These are phyloP conservation scores for Abrus pulchellus DNA, from an alignment of 306 rosid genomes.

Conservation along the genomic window DNA sequence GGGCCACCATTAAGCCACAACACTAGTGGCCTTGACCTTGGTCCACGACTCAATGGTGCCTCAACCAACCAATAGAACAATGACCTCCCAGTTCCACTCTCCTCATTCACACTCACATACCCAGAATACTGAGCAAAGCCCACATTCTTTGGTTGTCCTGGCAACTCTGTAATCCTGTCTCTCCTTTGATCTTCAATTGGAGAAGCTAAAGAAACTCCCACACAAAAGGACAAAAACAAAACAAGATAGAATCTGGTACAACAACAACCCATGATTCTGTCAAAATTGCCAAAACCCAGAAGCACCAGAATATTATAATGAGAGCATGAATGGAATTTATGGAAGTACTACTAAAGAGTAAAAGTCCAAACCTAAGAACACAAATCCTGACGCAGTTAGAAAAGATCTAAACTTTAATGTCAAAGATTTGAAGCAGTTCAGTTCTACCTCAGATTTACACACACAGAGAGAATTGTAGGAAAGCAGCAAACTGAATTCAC, in stretches of 20 bases:
- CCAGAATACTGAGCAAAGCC: conserved; percentile 90
- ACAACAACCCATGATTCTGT: conserved; percentile 57
- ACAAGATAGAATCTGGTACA: conserved; percentile 44
- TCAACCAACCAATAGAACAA: conserved; percentile 93
- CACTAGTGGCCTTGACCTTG: conserved; percentile 83
- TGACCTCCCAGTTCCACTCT: conserved; percentile 70
- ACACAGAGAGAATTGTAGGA: not conserved
- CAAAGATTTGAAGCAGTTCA: conserved; percentile 14
- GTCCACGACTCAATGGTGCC: conserved; percentile 67
- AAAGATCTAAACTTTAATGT: conserved; percentile 42
- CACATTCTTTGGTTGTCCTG: conserved; percentile 85
- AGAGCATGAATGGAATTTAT: conserved; percentile 26
- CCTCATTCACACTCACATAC: conserved; percentile 82
- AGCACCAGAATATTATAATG: not conserved
- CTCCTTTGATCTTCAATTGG: conserved; percentile 67
- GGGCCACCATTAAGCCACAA: conserved; percentile 99
- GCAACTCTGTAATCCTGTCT: conserved; percentile 74
- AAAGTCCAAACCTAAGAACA: conserved; percentile 36
- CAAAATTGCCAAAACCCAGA: conserved; percentile 43
- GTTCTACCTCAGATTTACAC: conserved; percentile 20
- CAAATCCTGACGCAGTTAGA: conserved; percentile 46
- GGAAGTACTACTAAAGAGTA: conserved; percentile 12
- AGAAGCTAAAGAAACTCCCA: conserved; percentile 61
- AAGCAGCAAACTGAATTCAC: not conserved
- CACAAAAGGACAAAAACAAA: conserved; percentile 55